Evolutionary conservation across 805 yeast species (phyloP), one percentile per base, ranked within the genome.

Genomic region (Huiozyma naganishii): DNA sequence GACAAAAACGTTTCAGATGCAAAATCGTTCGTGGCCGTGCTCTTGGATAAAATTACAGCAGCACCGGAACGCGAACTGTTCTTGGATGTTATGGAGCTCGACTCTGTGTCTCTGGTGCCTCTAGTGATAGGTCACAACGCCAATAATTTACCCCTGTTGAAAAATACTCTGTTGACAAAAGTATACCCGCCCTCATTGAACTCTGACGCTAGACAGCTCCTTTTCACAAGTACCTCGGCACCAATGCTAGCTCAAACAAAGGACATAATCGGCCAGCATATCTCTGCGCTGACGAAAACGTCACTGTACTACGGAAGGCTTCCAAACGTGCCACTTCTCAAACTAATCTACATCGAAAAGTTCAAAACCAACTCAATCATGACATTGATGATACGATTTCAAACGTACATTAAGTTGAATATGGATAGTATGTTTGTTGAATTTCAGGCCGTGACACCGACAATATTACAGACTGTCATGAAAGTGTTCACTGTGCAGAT

Each of bases 341-440:
- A 61, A 44, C 35, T 59, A 27, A 45, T 45, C 10, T 59, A 42
- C 39, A 44, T 59, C 7, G 47, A 41, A 41, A 47, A 45, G 13
- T 53, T 52, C 43, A 52, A 48, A 36, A 44, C 41, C 29, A 29
- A 41, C 7, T 49, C 54, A 39, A 36, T 59, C n/a, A 45, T 43
- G 6, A 39, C 49, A n/a, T 41, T 62, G 4, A 63, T 62, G 62
- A 42, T 50, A 27, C 51, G 55, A 45, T 47, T 51, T 36, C 59
- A 53, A 32, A 52, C 59, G 17, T 56, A 52, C 37, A 50, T 63
- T 29, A 53, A 51, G 27, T 39, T 61, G 1, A 48, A 54, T 3
- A 11, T 11, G 37, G 46, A 50, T n/a, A 40, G 48, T n/a, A 45
- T 44, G 29, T 30, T 11, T 11, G 43, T 60, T 35, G 54, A 57